These are phyloP conservation scores for Kernera saxatilis DNA, from an alignment of 345 rosid species.

Conservation along the genomic window DNA sequence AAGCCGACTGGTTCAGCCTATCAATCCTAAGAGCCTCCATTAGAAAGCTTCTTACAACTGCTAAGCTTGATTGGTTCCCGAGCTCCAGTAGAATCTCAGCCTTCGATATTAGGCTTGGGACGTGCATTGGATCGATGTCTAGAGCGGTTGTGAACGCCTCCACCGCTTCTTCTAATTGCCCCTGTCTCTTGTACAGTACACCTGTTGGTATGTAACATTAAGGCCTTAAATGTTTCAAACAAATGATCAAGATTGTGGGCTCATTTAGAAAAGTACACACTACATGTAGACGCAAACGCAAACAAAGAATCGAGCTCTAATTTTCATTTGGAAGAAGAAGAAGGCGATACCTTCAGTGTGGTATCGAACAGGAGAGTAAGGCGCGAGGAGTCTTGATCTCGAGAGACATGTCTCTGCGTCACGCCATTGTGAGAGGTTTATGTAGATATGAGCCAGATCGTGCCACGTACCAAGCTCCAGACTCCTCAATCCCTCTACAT, in stretches of 20 bases:
- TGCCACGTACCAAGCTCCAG: constrained; percentile 76
- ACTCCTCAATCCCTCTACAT: constrained; percentile 31
- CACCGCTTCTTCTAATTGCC: constrained; percentile 53
- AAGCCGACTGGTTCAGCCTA: constrained; percentile 55
- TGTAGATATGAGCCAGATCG: constrained; percentile 64
- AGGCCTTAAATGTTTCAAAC: neutral
- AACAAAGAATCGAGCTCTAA: neutral
- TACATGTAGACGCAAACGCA: neutral
- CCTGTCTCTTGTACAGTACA: constrained; percentile 45
- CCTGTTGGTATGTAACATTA: constrained; percentile 29
- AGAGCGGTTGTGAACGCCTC: constrained; percentile 46
- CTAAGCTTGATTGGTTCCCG: constrained; percentile 30
- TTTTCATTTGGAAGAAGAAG: neutral
- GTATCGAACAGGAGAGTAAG: constrained; percentile 49
- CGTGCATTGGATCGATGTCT: constrained; percentile 56
- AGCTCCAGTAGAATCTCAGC: constrained; percentile 46
- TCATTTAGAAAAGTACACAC: neutral
- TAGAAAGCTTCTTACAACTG: constrained; percentile 52
- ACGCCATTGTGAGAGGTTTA: constrained; percentile 52
- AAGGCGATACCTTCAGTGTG: constrained; percentile 43
- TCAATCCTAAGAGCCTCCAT: constrained; percentile 62
- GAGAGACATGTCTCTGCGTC: constrained; percentile 82
- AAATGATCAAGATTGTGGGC: neutral
- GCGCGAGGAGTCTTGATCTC: constrained; percentile 51
- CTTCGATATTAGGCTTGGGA: constrained; percentile 60